A percentile compares a stretch with the other conserved stretches of the same genome.
These are phyloP conservation scores for Gnomoniopsis smithogilvyi DNA, from an alignment of 2,329 filamentous ascomycete genomes.

Conservation along the genomic window DNA sequence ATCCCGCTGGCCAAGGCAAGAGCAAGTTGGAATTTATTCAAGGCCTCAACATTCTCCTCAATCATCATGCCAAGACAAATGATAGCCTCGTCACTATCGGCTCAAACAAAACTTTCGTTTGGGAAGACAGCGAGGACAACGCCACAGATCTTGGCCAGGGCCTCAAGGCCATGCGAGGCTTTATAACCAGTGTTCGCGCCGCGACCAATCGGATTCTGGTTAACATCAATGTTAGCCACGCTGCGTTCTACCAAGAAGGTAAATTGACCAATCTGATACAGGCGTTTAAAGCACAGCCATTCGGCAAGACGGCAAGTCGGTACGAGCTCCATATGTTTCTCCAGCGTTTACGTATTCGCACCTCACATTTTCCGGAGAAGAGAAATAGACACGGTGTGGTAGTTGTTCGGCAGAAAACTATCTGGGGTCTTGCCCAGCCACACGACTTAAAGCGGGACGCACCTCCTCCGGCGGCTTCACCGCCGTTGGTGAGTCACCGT, in stretches of 20 bases:
- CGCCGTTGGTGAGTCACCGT: constrained; percentile 24
- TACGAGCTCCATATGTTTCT: constrained; percentile 33
- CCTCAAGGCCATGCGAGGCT: constrained; percentile 30
- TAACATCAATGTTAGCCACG: constrained; percentile 34
- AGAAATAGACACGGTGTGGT: constrained; percentile 30
- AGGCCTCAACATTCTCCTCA: constrained; percentile 67
- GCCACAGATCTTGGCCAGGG: constrained; percentile 23
- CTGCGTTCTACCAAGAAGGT: constrained; percentile 29
- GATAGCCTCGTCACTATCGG: constrained; percentile 26
- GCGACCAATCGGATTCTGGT: constrained; percentile 32
- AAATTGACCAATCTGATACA: constrained; percentile 19
- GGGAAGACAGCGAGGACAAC: constrained; percentile 7
- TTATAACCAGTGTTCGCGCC: constrained; percentile 31
- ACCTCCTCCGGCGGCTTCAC: constrained; percentile 14
- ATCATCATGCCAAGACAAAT: constrained; percentile 30
- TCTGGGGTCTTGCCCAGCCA: constrained; percentile 30
- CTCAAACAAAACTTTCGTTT: constrained; percentile 25
- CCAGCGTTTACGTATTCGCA: constrained; percentile 32
- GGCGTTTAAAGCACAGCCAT: constrained; percentile 9
- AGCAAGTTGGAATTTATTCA: constrained; percentile 53
- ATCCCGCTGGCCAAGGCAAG: constrained; percentile 19
- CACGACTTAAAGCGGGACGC: constrained; percentile 23
- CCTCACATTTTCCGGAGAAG: constrained; percentile 32
- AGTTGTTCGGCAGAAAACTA: constrained; percentile 34
- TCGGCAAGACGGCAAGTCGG: no score